Conservation (phyloP, 2,329 filamentous ascomycete genomes). For the Fusarium palustre region DNA sequence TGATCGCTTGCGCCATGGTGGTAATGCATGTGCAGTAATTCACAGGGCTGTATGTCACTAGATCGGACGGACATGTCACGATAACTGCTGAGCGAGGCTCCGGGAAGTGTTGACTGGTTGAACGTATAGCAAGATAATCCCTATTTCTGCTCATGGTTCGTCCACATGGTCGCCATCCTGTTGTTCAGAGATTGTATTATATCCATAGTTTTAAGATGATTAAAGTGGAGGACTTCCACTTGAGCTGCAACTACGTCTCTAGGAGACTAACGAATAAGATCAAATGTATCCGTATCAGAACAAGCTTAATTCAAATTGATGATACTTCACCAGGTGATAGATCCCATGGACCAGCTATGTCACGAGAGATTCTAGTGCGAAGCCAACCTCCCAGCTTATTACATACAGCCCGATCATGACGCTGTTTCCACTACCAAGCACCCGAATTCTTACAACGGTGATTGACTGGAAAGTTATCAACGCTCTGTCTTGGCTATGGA, state of each 20-base stretch:
- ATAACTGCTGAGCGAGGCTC: neutral
- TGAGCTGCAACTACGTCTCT: neutral
- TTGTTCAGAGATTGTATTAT: neutral
- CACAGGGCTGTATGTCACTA: slow-evolving; percentile 19
- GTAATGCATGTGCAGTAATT: neutral
- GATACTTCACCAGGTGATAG: neutral
- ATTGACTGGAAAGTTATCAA: slow-evolving; percentile 8
- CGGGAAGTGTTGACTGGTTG: neutral
- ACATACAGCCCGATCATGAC: slow-evolving; percentile 2
- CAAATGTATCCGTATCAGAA: neutral
- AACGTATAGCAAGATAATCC: neutral
- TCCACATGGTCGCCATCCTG: neutral
- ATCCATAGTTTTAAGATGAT: slow-evolving; percentile 5
- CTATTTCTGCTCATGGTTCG: neutral
- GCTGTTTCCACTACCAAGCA: slow-evolving; percentile 17
- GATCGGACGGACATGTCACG: neutral
- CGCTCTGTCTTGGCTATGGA: slow-evolving; percentile 1
- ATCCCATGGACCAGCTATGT: neutral
- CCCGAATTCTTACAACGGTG: slow-evolving; percentile 10
- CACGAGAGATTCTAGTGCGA: slow-evolving; percentile 6
- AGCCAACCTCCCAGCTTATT: slow-evolving; percentile 3
- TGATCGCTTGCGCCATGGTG: slow-evolving; percentile 1
- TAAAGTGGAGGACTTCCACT: slow-evolving; percentile 1
- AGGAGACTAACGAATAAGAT: neutral
- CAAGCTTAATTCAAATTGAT: neutral